These are phyloP conservation scores for Circinella minor DNA, from an alignment of 371 early-diverging fungal genomes.

Conservation along the genomic window DNA sequence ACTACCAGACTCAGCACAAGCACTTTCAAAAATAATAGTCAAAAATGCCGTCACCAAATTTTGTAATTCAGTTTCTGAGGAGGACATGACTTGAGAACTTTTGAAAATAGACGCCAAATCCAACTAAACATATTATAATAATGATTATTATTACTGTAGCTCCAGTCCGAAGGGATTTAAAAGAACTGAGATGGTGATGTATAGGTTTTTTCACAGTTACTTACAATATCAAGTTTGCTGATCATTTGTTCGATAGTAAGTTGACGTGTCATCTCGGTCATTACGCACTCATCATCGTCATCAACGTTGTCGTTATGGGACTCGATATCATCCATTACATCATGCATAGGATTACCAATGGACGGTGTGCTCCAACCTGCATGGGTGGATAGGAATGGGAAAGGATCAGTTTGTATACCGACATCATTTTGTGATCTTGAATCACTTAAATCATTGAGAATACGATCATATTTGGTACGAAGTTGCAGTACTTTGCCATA, in stretches of 20 bases:
- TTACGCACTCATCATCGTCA: slow-evolving; percentile 32
- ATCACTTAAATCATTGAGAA: slow-evolving; percentile 33
- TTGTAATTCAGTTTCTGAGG: slow-evolving; percentile 43
- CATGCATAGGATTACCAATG: neutral
- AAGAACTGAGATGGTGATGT: slow-evolving; percentile 18
- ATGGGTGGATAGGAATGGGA: slow-evolving; percentile 41
- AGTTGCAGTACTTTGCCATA: slow-evolving; percentile 48
- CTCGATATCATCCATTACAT: slow-evolving; percentile 34
- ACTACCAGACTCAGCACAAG: slow-evolving; percentile 47
- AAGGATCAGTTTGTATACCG: slow-evolving; percentile 46
- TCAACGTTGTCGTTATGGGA: slow-evolving; percentile 14
- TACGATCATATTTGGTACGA: slow-evolving; percentile 22
- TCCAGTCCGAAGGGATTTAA: too few species aligned
- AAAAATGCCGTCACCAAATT: slow-evolving; percentile 42
- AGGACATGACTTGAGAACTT: slow-evolving; percentile 52
- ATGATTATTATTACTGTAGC: slow-evolving; percentile 23
- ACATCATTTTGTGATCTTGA: slow-evolving; percentile 29
- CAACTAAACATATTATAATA: neutral
- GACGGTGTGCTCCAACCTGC: slow-evolving; percentile 32
- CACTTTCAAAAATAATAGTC: slow-evolving; percentile 46
- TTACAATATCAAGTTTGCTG: slow-evolving; percentile 42
- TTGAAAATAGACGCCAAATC: slow-evolving; percentile 51
- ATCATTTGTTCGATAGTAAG: slow-evolving; percentile 46
- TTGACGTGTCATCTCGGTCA: slow-evolving; percentile 19
- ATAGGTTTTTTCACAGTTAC: slow-evolving; percentile 11